A percentile compares a stretch with the other conserved stretches of the same genome.
phyloP scores from a whole-genome alignment of 305 asterid species.

The Petunia hybrid region DNA sequence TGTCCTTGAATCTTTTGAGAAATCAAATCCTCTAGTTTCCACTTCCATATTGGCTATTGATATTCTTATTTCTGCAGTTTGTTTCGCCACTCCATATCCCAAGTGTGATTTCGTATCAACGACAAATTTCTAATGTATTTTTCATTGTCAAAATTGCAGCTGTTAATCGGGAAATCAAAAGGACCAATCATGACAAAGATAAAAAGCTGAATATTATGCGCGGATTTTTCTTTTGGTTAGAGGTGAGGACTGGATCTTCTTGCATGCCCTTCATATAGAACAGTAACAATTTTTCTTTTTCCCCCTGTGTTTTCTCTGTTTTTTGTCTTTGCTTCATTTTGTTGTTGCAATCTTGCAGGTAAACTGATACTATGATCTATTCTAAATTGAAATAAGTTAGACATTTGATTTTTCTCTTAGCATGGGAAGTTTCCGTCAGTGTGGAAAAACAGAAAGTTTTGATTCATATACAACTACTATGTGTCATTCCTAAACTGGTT shows the following conservation, averaged over 20 bases:
- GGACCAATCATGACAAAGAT: constrained; percentile 25
- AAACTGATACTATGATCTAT: background rate
- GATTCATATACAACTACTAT: background rate
- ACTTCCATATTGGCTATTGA: constrained; percentile 13
- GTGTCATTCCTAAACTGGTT: background rate
- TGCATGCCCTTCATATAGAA: background rate
- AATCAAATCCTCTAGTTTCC: constrained; percentile 20
- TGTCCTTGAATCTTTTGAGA: constrained; percentile 3
- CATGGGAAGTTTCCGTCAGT: background rate
- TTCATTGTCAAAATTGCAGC: constrained; percentile 23
- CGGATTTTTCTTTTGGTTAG: constrained; percentile 36
- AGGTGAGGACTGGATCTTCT: constrained; percentile 24
- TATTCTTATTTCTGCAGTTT: constrained; percentile 3
- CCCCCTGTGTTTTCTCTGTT: background rate
- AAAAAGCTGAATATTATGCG: constrained; percentile 34
- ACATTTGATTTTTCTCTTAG: background rate
- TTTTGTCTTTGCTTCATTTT: background rate
- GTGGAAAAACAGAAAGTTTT: background rate
- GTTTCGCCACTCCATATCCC: background rate
- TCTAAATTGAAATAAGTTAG: background rate
- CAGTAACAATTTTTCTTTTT: background rate
- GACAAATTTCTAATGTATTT: background rate
- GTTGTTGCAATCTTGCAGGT: constrained; percentile 19
- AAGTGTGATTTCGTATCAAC: constrained; percentile 2
- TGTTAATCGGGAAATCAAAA: constrained; percentile 28